Percentiles rank a stretch among this genome's conserved stretches.
Evolutionary conservation across 2,329 filamentous ascomycete species (phyloP).

Genomic region (Hymenoscyphus scutula): DNA sequence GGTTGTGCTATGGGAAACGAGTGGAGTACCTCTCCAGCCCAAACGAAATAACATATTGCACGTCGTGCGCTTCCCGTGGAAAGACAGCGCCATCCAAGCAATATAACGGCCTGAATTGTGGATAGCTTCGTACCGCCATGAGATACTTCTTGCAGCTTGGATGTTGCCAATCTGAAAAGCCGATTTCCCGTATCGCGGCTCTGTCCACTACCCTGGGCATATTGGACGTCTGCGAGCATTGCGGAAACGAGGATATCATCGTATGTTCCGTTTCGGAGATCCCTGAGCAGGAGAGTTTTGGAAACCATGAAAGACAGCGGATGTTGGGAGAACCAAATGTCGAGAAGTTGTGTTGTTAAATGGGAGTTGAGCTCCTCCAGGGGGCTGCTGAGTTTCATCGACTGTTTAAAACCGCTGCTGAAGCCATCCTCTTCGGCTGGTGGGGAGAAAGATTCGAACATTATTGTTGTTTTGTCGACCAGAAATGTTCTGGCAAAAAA

Average conservation of each 20-base stretch:
- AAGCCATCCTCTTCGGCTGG: background rate
- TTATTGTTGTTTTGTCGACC: background rate
- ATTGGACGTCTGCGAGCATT: constrained; percentile 12
- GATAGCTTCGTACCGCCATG: constrained; percentile 3
- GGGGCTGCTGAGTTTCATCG: background rate
- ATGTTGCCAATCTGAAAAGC: constrained; percentile 8
- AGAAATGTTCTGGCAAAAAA: constrained; percentile 4
- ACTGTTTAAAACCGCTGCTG: background rate
- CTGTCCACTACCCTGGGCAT: constrained; percentile 7
- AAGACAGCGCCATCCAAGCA: constrained; percentile 10
- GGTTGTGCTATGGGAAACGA: constrained; percentile 5
- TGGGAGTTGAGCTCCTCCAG: constrained; percentile 6
- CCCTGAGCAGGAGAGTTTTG: constrained; percentile 11
- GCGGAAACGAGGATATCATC: constrained; percentile 9
- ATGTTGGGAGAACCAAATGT: constrained; percentile 15
- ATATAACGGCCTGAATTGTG: constrained; percentile 8
- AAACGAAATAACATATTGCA: constrained; percentile 10
- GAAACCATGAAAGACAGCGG: constrained; percentile 10
- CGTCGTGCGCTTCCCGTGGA: constrained; percentile 3
- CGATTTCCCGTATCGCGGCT: background rate
- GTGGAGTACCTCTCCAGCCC: constrained; percentile 11
- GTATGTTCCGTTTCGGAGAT: constrained; percentile 9
- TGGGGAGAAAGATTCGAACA: background rate
- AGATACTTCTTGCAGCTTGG: constrained; percentile 4
- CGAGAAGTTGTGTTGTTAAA: constrained; percentile 10